Base-by-base conservation (phyloP, 1,139 yeast genomes). In the Geotrichum restrictum region DNA sequence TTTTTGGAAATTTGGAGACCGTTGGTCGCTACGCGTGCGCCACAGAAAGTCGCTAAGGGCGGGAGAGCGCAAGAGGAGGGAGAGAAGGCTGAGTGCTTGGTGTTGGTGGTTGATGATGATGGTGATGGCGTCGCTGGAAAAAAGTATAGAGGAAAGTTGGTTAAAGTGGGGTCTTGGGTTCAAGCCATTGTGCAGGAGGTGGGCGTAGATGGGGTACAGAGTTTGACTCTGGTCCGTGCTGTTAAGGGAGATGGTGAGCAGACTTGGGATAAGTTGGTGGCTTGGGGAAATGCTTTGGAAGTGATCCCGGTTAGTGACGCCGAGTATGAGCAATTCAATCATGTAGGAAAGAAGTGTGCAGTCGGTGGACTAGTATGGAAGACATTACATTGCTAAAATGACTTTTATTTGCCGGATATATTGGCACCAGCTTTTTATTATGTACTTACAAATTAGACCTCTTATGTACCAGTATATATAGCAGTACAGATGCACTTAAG, bases 1-100 rank as follows among this genome's bases (percentile, higher is more conserved):
- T 82, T 80, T 59, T 69, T 75, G 33, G 87, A 82, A 64, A 70
- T 79, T 21, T 82, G 87, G 87, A 65, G 82, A 59, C 73, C 78
- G 7, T 62, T 81, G 33, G 77, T 79, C 60, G 75, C 81, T 1
- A 57, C 59, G 7, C 65, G 71, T 16, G 63, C 72, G 1, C 76
- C 77, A 0, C 56, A 51, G 0, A 70, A 72, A 42, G 73, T 68
- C 31, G 48, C 21, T n/a, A 40, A 33, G 13, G 34, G 16, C 11
- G 31, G 27, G 1, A 29, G 27, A 18, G 31, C 44, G 19, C 14
- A 16, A 16, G 34, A 3, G 8, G 31, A 37, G 8, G 27, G 16
- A 10, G 39, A 24, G n/a, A 31, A 19, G 22, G 38, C 37, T 2
- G 19, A 33, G 8, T 43, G 45, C 38, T 39, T 39, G 32, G 62